Evolutionary conservation across 495 filamentous ascomycete genomes (phyloP), one percentile per base, ranked within the genome.

Genomic region (Chaetomium tenue): DNA sequence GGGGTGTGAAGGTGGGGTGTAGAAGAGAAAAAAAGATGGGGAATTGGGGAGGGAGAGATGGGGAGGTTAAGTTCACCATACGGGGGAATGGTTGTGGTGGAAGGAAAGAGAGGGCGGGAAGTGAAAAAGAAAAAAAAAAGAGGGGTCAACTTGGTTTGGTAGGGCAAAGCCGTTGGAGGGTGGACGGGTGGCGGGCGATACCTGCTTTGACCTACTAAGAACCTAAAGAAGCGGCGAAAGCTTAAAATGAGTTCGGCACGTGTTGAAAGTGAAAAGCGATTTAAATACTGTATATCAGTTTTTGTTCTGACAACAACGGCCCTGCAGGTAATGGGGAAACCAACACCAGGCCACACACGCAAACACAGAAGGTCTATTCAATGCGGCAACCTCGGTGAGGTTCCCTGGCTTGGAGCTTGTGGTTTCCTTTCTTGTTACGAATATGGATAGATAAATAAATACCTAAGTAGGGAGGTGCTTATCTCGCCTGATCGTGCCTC

Each of bases 111-210:
- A 52, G 37, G 40, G 63, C 16, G 66, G n/a, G 55, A 61, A 58
- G 54, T 68, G 63, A 61, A 68, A 67, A 65, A 66, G 64, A 12
- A 42, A 57, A 64, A 68, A 63, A 63, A 64, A 68, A 64, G 69
- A 69, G 70, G 70, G 72, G 72, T 59, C 54, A 55, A 20, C 48
- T 39, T n/a, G 59, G 33, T 40, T 58, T 64, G 66, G 67, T 48
- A 59, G 63, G 33, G 56, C 37, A 53, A 42, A 65, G 58, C 28
- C 39, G 58, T 54, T 48, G 28, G 50, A 52, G n/a, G 55, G 55
- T 28, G 54, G 58, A 60, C 48, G 68, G 46, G 67, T 58, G 59
- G 63, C 48, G 68, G 46, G 67, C 61, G 59, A 61, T 40, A 46
- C 60, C 54, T 55, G 33, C 33, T 8, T 37, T 37, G 62, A 44